These are phyloP conservation scores for Penicillium sp. DNA, from an alignment of 2,329 filamentous ascomycete species.

Conservation along the genomic window DNA sequence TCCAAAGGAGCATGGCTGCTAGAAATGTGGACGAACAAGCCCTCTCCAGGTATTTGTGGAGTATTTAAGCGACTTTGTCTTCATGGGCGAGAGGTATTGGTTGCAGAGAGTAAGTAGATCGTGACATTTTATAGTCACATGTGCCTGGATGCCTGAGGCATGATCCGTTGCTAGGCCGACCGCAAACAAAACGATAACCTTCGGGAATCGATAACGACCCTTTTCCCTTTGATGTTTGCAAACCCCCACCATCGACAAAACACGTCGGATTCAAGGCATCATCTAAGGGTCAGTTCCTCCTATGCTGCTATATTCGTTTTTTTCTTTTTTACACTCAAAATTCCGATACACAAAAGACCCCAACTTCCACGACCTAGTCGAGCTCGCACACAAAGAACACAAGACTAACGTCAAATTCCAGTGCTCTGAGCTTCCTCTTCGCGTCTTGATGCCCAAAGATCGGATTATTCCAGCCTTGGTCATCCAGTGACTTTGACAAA, in stretches of 20 bases:
- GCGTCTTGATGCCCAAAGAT: neutral
- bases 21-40: rapidly evolving
- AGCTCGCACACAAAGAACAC: neutral
- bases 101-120: neutral
- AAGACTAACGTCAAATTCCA: neutral
- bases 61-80: neutral
- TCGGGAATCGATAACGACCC: slow-evolving; percentile 14
- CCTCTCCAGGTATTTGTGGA: neutral
- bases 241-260: slow-evolving; percentile 10
- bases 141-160: slow-evolving; percentile 8
- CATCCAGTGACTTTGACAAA: neutral
- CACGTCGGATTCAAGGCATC: neutral
- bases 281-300: neutral
- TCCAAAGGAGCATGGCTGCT: neutral
- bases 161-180: slow-evolving; percentile 13
- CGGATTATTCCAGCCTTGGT: neutral
- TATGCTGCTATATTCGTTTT: rapidly evolving
- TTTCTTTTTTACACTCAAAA: neutral
- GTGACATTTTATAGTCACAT: neutral
- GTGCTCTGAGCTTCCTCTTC: neutral
- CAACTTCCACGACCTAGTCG: neutral
- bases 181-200: slow-evolving; percentile 13
- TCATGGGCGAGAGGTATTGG: neutral
- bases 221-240: slow-evolving; percentile 1
- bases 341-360: neutral